Base-by-base conservation (phyloP, 345 rosid species). In the Salix exigua region DNA sequence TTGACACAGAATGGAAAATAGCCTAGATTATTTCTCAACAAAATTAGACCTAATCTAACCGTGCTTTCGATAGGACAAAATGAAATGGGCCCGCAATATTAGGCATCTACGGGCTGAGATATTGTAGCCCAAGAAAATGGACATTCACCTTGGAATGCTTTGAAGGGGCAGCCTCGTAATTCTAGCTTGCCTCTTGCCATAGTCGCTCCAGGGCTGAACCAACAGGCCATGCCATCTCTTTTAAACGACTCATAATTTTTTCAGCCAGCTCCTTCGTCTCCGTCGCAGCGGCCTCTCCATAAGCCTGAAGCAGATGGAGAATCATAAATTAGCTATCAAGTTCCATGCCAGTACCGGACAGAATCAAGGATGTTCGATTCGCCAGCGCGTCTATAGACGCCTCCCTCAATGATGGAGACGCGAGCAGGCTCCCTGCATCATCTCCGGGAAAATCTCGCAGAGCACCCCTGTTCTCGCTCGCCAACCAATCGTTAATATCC, bases 281-380 rank as follows among this genome's bases (percentile, higher is more conserved):
- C 46, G n/a, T 81, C 75, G 82, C 86, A 13, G 28, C 81, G 62
- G 87, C 89, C 72, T 87, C 90, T 76, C 86, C 86, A 61, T 76
- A 87, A 37, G 88, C 87, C 81, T 81, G 73, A 65, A 85, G 78
- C 64, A 85, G 77, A 74, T 82, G 84, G 21, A 75, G 33, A 30
- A 83, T 77, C 73, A 76, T 78, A 77, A 79, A 31, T 7, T 78
- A 77, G 9, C 42, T 68, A 75, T 85, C 84, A n/a, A 81, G 13
- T 66, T 79, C 84, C 75, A 75, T 74, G 11, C 37, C 53, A 38
- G 40, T 75, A 28, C 58, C n/a, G 9, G 78, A 85, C 71, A 82
- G 63, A 66, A 85, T 50, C 63, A 75, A 44, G 63, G 72, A 31
- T 70, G 70, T 11, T 37, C 68, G 75, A 25, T 61, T 40, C 46